Conservation (phyloP, 1,284 basidiomycete genomes). For the Ganoderma multipileum region DNA sequence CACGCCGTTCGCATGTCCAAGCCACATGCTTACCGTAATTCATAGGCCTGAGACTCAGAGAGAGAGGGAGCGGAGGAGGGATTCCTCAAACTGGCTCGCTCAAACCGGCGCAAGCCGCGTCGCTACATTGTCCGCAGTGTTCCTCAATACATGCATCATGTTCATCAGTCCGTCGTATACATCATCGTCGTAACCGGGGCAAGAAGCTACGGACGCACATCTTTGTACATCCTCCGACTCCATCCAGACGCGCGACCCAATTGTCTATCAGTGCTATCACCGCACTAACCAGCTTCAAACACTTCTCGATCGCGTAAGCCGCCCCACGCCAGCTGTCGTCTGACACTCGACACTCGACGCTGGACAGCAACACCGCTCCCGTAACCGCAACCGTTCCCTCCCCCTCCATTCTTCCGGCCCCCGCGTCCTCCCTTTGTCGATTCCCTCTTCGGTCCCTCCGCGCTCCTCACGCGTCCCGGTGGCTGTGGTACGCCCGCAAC, state of each 20-base stretch:
- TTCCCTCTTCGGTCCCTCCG: conserved; percentile 10
- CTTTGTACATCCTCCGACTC: background rate
- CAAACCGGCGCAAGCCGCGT: background rate
- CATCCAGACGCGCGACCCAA: background rate
- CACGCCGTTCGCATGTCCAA: background rate
- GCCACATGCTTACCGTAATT: background rate
- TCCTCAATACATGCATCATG: background rate
- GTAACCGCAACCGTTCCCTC: background rate
- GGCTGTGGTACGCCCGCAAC: conserved; percentile 38
- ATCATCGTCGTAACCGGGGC: background rate
- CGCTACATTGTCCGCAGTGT: background rate
- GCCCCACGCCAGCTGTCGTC: conserved; percentile 2
- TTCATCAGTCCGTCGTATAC: background rate
- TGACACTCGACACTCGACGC: background rate
- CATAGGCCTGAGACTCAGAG: background rate
- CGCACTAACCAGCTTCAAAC: conserved; percentile 1
- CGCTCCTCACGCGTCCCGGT: conserved; percentile 22
- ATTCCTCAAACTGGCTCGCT: background rate
- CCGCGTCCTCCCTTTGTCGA: background rate
- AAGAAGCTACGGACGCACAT: background rate
- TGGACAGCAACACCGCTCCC: background rate
- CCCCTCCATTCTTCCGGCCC: background rate
- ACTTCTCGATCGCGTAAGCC: background rate
- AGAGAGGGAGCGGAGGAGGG: background rate
- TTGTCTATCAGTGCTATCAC: background rate